Percentiles rank a stretch among this genome's conserved stretches.
phyloP scores from a whole-genome alignment of 768 basidiomycete genomes.

The Daedaleopsis nitida region DNA sequence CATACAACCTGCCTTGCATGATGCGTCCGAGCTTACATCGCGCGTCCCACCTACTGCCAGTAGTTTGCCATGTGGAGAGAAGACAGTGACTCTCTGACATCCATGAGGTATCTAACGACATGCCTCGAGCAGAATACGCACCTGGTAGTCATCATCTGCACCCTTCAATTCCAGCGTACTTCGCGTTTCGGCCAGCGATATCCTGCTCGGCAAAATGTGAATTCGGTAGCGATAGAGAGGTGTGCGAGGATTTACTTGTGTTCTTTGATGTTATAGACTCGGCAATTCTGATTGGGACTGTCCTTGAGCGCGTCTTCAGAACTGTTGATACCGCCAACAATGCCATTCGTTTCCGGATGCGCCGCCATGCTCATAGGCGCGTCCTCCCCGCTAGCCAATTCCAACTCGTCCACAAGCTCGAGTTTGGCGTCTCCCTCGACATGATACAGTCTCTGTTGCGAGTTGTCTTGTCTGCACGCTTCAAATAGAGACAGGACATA shows the following conservation, averaged over 20 bases:
- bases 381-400: conserved; percentile 83
- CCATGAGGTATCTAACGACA: conserved; percentile 1
- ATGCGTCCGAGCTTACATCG: conserved; percentile 47
- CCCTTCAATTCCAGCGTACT: conserved; percentile 65
- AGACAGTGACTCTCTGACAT: conserved; percentile 82
- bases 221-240: not conserved
- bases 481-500: conserved; percentile 30
- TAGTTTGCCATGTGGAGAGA: conserved; percentile 69
- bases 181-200: conserved; percentile 50
- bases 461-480: not conserved
- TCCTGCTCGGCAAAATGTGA: conserved; percentile 39
- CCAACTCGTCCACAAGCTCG: conserved; percentile 63
- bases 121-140: conserved; percentile 33
- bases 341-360: conserved; percentile 50
- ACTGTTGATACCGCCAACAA: conserved; percentile 91
- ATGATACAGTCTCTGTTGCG: conserved; percentile 64
- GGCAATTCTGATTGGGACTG: conserved; percentile 84
- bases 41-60: conserved; percentile 75
- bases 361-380: conserved; percentile 95
- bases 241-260: conserved; percentile 50
- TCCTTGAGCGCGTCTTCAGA: conserved; percentile 57
- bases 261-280: conserved; percentile 62
- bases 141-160: conserved; percentile 80
- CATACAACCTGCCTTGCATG: not conserved
- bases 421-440: conserved; percentile 56